Evolutionary conservation across 225 moss, liverwort and hornwort species (phyloP).

Genomic region (Thuidium tamariscinum): DNA sequence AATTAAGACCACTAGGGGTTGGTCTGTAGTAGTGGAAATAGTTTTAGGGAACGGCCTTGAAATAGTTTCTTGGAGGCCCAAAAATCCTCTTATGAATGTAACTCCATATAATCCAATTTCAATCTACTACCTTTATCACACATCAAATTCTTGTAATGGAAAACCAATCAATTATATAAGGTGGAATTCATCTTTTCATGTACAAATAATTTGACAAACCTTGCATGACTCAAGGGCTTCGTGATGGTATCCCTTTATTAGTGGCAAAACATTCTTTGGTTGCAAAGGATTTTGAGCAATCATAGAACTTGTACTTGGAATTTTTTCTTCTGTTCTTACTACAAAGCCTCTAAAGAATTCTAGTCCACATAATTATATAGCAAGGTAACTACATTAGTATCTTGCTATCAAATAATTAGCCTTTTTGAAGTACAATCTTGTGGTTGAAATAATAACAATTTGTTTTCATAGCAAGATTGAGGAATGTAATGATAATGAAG

Average conservation of each 20-base stretch:
- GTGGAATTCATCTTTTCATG: background rate
- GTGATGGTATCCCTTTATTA: accelerated
- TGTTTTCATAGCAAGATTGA: accelerated
- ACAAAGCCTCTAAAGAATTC: background rate
- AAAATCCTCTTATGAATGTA: too few relatives aligned
- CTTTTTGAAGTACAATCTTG: background rate
- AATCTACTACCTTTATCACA: accelerated
- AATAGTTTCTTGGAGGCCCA: too few relatives aligned
- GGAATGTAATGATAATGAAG: accelerated
- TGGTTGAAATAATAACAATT: background rate
- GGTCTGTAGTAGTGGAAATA: too few relatives aligned
- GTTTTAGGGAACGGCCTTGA: too few relatives aligned
- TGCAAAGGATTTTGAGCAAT: background rate
- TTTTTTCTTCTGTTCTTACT: background rate
- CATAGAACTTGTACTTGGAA: background rate
- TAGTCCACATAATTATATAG: accelerated
- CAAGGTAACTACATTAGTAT: accelerated
- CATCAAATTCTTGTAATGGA: background rate
- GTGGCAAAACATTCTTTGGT: background rate
- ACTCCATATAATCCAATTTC: too few relatives aligned
- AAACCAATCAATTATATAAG: background rate
- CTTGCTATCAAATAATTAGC: accelerated
- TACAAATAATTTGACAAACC: background rate
- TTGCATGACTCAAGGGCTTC: background rate
- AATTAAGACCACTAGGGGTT: too few relatives aligned